A percentile compares a stretch with the other conserved stretches of the same genome.
Evolutionary conservation across 805 yeast species (phyloP).

Genomic region (Kodamaea laetipori): DNA sequence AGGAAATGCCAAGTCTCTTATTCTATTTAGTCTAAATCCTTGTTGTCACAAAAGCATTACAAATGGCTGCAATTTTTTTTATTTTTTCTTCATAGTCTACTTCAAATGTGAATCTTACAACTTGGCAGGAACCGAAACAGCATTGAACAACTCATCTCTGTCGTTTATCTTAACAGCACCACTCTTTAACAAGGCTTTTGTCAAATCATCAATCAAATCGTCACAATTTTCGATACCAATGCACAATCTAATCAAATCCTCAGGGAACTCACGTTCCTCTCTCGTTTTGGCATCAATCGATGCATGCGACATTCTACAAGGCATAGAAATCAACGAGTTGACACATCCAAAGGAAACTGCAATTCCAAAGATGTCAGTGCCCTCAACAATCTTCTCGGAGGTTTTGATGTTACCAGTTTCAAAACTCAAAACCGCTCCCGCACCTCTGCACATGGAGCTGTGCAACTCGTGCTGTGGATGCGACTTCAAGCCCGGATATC

Average conservation of each 20-base stretch:
- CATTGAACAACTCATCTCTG: constrained; percentile 43
- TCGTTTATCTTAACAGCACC: constrained; percentile 53
- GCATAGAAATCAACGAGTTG: constrained; percentile 88
- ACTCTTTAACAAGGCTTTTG: constrained; percentile 65
- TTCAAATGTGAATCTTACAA: constrained; percentile 16
- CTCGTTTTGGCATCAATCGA: constrained; percentile 87
- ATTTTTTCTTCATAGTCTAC: neutral
- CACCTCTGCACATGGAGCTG: constrained; percentile 73
- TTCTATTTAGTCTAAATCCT: too few relatives aligned
- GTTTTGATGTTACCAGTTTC: constrained; percentile 77
- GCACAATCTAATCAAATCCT: constrained; percentile 86
- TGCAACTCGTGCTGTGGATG: constrained; percentile 86
- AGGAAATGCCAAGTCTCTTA: too few relatives aligned
- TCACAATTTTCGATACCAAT: constrained; percentile 85
- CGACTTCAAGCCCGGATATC: constrained; percentile 81
- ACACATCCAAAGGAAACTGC: constrained; percentile 96
- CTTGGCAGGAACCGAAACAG: constrained; percentile 35
- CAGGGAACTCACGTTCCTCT: constrained; percentile 87
- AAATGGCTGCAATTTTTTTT: neutral
- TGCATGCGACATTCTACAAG: constrained; percentile 97
- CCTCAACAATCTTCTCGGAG: constrained; percentile 73
- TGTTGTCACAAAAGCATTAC: too few relatives aligned
- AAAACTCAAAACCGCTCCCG: constrained; percentile 86
- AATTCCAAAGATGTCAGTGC: constrained; percentile 76
- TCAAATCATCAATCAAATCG: constrained; percentile 81